Evolutionary conservation across 176 grass and related monocot species (phyloP).

Genomic region (Oryza brachyantha): DNA sequence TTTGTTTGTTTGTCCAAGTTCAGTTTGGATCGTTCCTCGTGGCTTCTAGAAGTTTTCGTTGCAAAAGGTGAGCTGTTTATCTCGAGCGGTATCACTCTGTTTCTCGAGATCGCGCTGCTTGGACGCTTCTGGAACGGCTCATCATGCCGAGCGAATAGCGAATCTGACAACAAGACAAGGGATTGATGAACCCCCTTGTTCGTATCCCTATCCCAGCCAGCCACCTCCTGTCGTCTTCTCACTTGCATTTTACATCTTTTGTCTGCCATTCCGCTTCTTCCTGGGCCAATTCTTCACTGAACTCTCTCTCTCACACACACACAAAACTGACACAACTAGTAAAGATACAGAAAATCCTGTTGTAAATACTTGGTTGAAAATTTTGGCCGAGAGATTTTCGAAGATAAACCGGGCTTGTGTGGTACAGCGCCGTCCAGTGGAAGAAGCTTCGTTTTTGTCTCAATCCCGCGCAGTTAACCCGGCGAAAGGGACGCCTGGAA

Average conservation of each 20-base stretch:
- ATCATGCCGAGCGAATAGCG: background rate
- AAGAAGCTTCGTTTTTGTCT: too few species aligned
- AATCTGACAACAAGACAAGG: background rate
- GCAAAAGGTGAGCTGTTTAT: background rate
- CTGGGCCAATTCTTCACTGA: background rate
- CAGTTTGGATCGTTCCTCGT: background rate
- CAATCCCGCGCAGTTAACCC: background rate
- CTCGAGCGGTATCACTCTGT: background rate
- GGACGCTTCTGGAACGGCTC: background rate
- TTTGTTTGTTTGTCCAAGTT: background rate
- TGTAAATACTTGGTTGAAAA: too few species aligned
- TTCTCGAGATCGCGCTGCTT: background rate
- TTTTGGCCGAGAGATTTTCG: too few species aligned
- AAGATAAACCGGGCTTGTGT: too few species aligned
- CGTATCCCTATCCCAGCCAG: background rate
- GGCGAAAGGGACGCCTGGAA: background rate
- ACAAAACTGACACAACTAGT: too few species aligned
- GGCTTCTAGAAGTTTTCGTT: slow-evolving; percentile 21
- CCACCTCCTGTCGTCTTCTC: background rate
- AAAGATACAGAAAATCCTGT: too few species aligned
- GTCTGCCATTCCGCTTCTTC: background rate
- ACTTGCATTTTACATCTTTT: background rate
- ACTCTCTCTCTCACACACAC: too few species aligned
- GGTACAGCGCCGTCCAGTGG: too few species aligned
- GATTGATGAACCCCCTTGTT: background rate